Base-by-base conservation (phyloP, 2,329 filamentous ascomycete genomes). In the Diaporthe sp. region DNA sequence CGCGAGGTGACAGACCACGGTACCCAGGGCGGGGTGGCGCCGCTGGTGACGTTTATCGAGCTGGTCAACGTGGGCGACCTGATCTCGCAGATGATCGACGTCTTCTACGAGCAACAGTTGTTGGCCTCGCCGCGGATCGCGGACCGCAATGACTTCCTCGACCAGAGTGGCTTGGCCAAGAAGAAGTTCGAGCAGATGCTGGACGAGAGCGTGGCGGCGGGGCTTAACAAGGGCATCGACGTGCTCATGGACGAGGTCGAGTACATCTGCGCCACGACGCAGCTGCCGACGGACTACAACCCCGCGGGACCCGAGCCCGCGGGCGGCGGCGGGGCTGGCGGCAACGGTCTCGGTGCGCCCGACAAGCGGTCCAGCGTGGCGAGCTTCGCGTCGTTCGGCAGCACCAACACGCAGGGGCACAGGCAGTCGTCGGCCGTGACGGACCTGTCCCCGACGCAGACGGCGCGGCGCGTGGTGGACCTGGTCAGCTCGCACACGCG, bases 141-240 rank as follows among this genome's bases (percentile, higher is more conserved):
- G 1, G 96, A 98, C 82, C 92, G 94, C 58, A 97, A 98, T 82
- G 97, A 99, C 85, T 99, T 99, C 81, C 88, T 99, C 65, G 95
- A 98, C 81, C 94, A 95, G 28, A 95, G 96, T 0, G 94, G 94
- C 44, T 93, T 98, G 80, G 96, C 97, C 78, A 99, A 99, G 90
- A 98, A 98, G 87, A 95, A 95, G 79, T 99, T 98, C 80, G 97
- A 99, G 87, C 96, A 98, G 82, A 98, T 98, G 94, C 92, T 99
- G 1, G 97, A 99, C 82, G 97, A 98, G 85, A 94, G 95, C 76
- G 97, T 99, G 10, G 97, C 97, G 5, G 95, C 96, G 12, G 97
- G 97, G 1, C 87, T 99, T 77, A 98, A 98, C 84, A 98, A 98
- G 86, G 97, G 97, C 78, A 98, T 99, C 78, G 96, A 99, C 81